Evolutionary conservation across 23 red algal genomes (phyloP).

Genomic region (Pyropia haitanensis): DNA sequence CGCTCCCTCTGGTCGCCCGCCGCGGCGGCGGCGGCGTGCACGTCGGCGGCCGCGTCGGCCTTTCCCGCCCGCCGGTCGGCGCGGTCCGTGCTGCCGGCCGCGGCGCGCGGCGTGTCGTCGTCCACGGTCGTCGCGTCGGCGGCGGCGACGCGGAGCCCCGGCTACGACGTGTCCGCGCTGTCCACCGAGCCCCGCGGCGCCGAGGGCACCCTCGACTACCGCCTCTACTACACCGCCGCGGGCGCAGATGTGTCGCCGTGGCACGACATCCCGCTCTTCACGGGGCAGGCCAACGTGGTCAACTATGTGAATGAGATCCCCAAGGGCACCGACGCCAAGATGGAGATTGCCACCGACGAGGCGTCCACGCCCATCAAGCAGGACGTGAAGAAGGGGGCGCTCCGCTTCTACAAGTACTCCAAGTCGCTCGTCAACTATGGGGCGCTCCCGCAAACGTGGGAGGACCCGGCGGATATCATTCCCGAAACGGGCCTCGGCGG

Average conservation of each 20-base stretch:
- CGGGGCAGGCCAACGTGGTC: slow-evolving; percentile 36
- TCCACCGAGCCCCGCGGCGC: slow-evolving; percentile 21
- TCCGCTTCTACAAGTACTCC: slow-evolving; percentile 88
- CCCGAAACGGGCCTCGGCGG: slow-evolving; percentile 54
- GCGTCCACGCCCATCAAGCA: slow-evolving; percentile 78
- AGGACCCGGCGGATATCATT: slow-evolving; percentile 65
- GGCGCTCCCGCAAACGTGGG: slow-evolving; percentile 97
- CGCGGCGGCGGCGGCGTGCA: too few species aligned
- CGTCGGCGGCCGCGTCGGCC: too few species aligned
- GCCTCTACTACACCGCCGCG: slow-evolving; percentile 36
- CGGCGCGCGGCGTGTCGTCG: too few species aligned
- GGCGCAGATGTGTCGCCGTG: slow-evolving; percentile 74
- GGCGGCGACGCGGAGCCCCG: too few species aligned
- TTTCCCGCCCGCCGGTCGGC: too few species aligned
- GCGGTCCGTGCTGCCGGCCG: too few species aligned
- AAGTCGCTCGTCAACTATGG: slow-evolving; percentile 93
- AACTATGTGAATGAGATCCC: slow-evolving; percentile 98
- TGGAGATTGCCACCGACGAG: slow-evolving; percentile 98
- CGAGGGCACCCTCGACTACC: slow-evolving; percentile 45
- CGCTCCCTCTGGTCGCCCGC: too few species aligned
- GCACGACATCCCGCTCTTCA: slow-evolving; percentile 88
- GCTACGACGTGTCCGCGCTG: background rate
- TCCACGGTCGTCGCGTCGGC: too few species aligned
- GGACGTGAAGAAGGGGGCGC: slow-evolving; percentile 89
- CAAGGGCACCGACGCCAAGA: slow-evolving; percentile 87